Evolutionary conservation across 2,329 filamentous ascomycete genomes (phyloP), one percentile per base, ranked within the genome.

Genomic region (Drechmeria coniospora): DNA sequence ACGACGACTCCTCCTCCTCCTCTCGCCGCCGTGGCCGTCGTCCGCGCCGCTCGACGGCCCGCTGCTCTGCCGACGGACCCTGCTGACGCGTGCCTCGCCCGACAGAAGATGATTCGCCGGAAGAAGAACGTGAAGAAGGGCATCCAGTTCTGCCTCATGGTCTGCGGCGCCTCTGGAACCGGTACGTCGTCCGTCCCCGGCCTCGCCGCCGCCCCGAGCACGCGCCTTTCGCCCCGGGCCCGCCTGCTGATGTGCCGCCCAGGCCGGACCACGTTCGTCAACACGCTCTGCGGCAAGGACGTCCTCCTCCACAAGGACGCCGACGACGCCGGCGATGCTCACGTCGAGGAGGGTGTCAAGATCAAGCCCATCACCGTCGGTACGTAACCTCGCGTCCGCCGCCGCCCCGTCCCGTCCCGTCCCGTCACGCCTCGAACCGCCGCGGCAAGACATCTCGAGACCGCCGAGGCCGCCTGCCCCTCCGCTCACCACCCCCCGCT

Each of bases 101-200:
- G 8, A 21, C 21, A 83, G 75, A 82, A 92, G 61, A 90, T 93
- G 80, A 86, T 94, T 57, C 86, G 90, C 64, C 79, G 83, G 63
- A 98, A 98, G 87, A 98, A 98, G 81, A 95, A 98, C 73, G 87
- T 98, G 65, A 94, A 94, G 80, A 94, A 94, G 74, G 90, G 90
- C 54, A 95, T 98, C 54, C 90, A 98, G 70, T 98, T 98, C 68
- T 95, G 86, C 61, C 63, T 98, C 73, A 98, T 98, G 90, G 90
- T 98, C 51, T 95, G 90, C 56, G 90, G 90, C 66, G 90, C 90
- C 54, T 95, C 87, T 46, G 90, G 90, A 59, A 95, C 90, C 61
- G 90, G 84, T 93, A 74, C 50, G 70, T 63, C 33, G 34, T 33
- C 31, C 37, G 31, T 32, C 36, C 34, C 32, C 31, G 21, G 38